phyloP scores from a whole-genome alignment of 1,284 basidiomycete genomes.

The Boletus smithii region DNA sequence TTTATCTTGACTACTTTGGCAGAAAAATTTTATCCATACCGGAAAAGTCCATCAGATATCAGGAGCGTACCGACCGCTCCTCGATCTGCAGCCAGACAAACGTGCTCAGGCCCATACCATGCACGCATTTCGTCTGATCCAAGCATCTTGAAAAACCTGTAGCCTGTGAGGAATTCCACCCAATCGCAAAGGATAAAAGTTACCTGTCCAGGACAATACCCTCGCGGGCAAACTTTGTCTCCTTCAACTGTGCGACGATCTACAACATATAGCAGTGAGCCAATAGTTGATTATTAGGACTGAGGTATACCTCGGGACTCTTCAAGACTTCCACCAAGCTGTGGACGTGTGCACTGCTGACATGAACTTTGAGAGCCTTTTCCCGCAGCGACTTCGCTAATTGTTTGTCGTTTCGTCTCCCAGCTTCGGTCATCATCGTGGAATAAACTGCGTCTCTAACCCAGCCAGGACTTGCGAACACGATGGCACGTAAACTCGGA shows the following conservation, averaged over 20 bases:
- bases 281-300: background rate
- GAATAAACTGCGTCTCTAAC: slow-evolving; percentile 89
- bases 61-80: slow-evolving; percentile 93
- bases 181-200: slow-evolving; percentile 11
- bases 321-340: slow-evolving; percentile 92
- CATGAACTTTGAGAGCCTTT: slow-evolving; percentile 90
- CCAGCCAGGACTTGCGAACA: slow-evolving; percentile 97
- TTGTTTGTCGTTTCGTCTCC: slow-evolving; percentile 78
- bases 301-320: slow-evolving; percentile 76
- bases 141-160: slow-evolving; percentile 95
- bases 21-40: slow-evolving; percentile 45
- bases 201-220: slow-evolving; percentile 88
- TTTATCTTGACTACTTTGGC: background rate
- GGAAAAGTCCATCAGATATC: slow-evolving; percentile 93
- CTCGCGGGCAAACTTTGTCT: slow-evolving; percentile 97
- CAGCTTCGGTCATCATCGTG: slow-evolving; percentile 81
- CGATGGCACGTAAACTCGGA: slow-evolving; percentile 79
- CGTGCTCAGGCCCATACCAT: slow-evolving; percentile 98
- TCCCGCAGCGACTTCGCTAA: slow-evolving; percentile 70
- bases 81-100: slow-evolving; percentile 85
- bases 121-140: slow-evolving; percentile 92
- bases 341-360: slow-evolving; percentile 93
- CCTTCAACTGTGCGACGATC: slow-evolving; percentile 79
- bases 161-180: slow-evolving; percentile 12
- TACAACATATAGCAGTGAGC: slow-evolving; percentile 26